Evolutionary conservation across 768 basidiomycete genomes (phyloP), one percentile per base, ranked within the genome.

Genomic region (Suillus brevipes): DNA sequence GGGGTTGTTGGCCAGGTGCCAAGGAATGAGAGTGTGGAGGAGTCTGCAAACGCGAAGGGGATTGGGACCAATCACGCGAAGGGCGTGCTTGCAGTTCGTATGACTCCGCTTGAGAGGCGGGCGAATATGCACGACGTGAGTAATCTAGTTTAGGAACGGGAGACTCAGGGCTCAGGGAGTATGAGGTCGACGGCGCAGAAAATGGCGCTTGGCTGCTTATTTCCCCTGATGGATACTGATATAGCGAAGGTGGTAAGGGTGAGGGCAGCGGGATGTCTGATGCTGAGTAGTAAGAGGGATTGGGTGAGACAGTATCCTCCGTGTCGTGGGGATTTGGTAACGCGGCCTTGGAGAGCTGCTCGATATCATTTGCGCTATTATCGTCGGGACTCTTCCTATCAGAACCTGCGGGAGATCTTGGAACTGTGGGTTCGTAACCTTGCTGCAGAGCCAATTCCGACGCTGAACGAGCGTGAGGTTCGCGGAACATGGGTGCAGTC

Each of bases 401-500:
- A 31, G 47, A 45, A 20, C 66, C 71, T 34, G 72, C 73, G 1
- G 79, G 75, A 60, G 76, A 77, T 31, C 69, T 71, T 4, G 76
- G 73, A 61, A 72, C 66, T 3, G 81, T 79, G 1, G 85, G 83
- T 62, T 86, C 87, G 65, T 90, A 89, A 57, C 64, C 65, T 50
- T 77, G 53, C 63, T 67, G 64, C 55, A 69, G 68, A 4, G 84
- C 83, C 10, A 88, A 66, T 68, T 92, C 91, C 0, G 90, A 92
- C 3, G 81, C 74, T 1, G 91, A 91, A 6, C 88, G 84, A 55
- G 75, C 81, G 67, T 92, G 90, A 7, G 83, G 84, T 38, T 85
- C 81, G 31, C 81, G 78, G 76, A 91, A 90, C 83, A 94, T 93
- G 3, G 91, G 90, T 0, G 87, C 83, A 16, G 83, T 81, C 78